Conservation (phyloP, 1,284 basidiomycete species). For the Ustilago trichophora region DNA sequence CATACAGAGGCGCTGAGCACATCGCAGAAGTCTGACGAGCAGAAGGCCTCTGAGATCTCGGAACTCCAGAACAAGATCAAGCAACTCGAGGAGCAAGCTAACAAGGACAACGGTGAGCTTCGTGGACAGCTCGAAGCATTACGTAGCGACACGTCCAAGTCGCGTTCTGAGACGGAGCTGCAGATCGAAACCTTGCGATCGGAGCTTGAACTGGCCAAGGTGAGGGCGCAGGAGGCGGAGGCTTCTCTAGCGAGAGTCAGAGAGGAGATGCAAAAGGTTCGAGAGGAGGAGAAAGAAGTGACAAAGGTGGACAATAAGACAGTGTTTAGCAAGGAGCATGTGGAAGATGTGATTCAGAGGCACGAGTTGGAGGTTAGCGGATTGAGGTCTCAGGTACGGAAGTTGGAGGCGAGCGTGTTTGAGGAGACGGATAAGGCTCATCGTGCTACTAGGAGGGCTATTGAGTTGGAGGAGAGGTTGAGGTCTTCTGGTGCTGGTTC, state of each 20-base stretch:
- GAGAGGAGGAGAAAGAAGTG: background rate
- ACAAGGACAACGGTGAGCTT: slow-evolving; percentile 44
- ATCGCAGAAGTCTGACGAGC: slow-evolving; percentile 17
- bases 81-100: slow-evolving; percentile 25
- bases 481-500: too few species aligned
- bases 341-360: slow-evolving; percentile 45
- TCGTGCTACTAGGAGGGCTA: slow-evolving; percentile 31
- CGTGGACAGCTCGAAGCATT: slow-evolving; percentile 8
- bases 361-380: slow-evolving; percentile 52
- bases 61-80: slow-evolving; percentile 28
- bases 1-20: slow-evolving; percentile 13
- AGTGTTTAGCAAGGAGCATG: slow-evolving; percentile 34
- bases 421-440: slow-evolving; percentile 54
- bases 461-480: slow-evolving; percentile 48
- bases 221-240: slow-evolving; percentile 12
- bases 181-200: slow-evolving; percentile 21
- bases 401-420: slow-evolving; percentile 51
- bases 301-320: slow-evolving; percentile 30
- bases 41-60: slow-evolving; percentile 13
- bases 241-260: background rate
- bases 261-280: slow-evolving; percentile 3
- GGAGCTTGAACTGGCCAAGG: slow-evolving; percentile 23
- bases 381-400: slow-evolving; percentile 48
- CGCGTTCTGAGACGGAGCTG: slow-evolving; percentile 1
- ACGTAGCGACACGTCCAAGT: too few species aligned